A percentile compares a stretch with the other conserved stretches of the same genome.
Evolutionary conservation across 352 stramenopile genomes (phyloP).

Genomic region (Phytophthora foliorum): DNA sequence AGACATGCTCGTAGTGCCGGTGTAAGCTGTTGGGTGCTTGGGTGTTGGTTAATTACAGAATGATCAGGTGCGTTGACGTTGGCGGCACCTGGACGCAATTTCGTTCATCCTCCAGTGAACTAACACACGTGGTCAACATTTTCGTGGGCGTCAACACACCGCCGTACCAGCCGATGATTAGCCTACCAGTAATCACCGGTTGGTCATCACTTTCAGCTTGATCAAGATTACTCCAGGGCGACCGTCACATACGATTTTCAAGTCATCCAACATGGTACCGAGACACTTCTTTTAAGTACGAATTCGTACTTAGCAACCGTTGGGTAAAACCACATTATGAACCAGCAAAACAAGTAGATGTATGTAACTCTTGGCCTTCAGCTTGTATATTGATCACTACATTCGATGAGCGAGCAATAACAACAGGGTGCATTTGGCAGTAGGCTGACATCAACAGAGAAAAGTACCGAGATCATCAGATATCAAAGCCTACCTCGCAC

Average conservation of each 20-base stretch:
- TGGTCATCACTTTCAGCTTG: conserved; percentile 1
- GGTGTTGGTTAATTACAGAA: conserved; percentile 1
- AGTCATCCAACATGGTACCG: too few species aligned
- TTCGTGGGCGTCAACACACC: conserved; percentile 1
- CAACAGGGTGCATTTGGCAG: too few species aligned
- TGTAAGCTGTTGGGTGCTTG: not conserved
- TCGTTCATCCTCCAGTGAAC: not conserved
- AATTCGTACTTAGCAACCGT: too few species aligned
- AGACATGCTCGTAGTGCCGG: conserved; percentile 2
- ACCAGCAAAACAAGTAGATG: too few species aligned
- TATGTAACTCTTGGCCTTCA: not conserved
- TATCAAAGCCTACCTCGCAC: too few species aligned
- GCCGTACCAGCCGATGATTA: not conserved
- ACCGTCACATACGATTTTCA: too few species aligned
- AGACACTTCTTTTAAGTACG: too few species aligned
- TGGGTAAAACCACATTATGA: too few species aligned
- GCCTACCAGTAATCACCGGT: not conserved
- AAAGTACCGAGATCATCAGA: too few species aligned
- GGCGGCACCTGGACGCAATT: too few species aligned
- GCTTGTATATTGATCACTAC: not conserved
- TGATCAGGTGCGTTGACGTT: not conserved
- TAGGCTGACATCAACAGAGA: too few species aligned
- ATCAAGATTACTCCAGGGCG: conserved; percentile 7
- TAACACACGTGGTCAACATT: conserved; percentile 13
- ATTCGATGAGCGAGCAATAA: not conserved